Evolutionary conservation across 2,329 filamentous ascomycete genomes (phyloP).

Genomic region (Pseudocercospora crystallina): DNA sequence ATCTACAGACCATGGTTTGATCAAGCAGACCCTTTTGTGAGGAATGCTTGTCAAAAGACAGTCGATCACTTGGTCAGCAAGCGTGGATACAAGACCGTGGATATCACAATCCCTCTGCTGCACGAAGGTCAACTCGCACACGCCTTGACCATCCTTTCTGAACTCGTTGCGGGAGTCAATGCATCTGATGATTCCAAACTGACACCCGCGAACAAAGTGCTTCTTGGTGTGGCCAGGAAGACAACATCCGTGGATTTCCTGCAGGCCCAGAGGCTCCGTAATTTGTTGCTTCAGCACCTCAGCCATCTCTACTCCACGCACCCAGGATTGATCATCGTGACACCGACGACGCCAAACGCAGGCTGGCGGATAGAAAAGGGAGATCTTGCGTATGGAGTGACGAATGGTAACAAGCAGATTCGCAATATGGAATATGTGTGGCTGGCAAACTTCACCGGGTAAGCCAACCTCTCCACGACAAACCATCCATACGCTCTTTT

Average conservation of each 20-base stretch:
- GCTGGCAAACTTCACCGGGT: slow-evolving; percentile 76
- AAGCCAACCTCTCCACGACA: no score
- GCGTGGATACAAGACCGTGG: slow-evolving; percentile 55
- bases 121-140: slow-evolving; percentile 74
- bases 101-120: slow-evolving; percentile 67
- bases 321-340: slow-evolving; percentile 75
- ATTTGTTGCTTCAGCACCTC: slow-evolving; percentile 76
- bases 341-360: slow-evolving; percentile 71
- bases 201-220: slow-evolving; percentile 65
- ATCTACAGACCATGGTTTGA: slow-evolving; percentile 69
- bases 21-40: slow-evolving; percentile 64
- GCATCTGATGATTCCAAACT: slow-evolving; percentile 54
- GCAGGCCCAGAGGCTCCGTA: slow-evolving; percentile 70
- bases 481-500: no score
- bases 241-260: slow-evolving; percentile 70
- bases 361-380: slow-evolving; percentile 65
- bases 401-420: slow-evolving; percentile 71
- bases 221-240: slow-evolving; percentile 64
- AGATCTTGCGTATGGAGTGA: slow-evolving; percentile 64
- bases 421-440: slow-evolving; percentile 82
- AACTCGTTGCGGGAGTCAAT: slow-evolving; percentile 57
- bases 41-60: slow-evolving; percentile 60
- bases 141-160: slow-evolving; percentile 71
- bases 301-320: slow-evolving; percentile 67
- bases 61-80: slow-evolving; percentile 58